Evolutionary conservation across 2,329 filamentous ascomycete species (phyloP), one percentile per base, ranked within the genome.

Genomic region (Fusarium tricinctum): DNA sequence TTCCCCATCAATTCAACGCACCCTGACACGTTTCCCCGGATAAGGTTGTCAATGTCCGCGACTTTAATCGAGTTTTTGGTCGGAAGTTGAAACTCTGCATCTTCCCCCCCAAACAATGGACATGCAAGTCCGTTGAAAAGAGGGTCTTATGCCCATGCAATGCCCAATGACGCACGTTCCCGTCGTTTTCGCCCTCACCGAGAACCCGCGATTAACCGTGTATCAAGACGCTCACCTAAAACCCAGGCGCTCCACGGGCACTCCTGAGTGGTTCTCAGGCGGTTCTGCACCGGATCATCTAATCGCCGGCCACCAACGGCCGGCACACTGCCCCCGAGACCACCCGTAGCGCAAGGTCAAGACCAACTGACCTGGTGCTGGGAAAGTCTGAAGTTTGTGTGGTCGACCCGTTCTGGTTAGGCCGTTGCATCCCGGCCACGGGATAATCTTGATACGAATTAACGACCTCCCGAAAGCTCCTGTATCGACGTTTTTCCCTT

Each of bases 401-500:
- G 62, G 45, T 70, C 50, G 43, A 55, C 63, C 72, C 54, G 23
- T 71, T 74, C 63, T 46, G 72, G 72, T 66, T 74, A 74, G 66
- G 56, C 63, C 67, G 53, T 63, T 60, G 55, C 20, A 70, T 68
- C 67, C 67, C 63, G 68, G 68, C 63, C 72, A 73, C 73, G 72
- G 73, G 73, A 74, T 70, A 74, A 74, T 74, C 71, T 74, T 73
- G 71, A 70, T 73, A 73, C 72, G 73, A 73, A 30, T 30, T 30
- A 30, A 30, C 28, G 10, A 69, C 68, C 71, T 66, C 68, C 71
- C 69, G 49, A 72, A 70, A 70, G 66, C 70, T 68, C 63, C 64
- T 72, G 69, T 69, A 73, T 71, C 60, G 61, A 72, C 69, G 67
- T 71, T 74, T 74, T 74, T 63, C 70, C 68, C 66, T 63, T 62